Conservation (phyloP, 768 basidiomycete genomes). For the Russula foetens region DNA sequence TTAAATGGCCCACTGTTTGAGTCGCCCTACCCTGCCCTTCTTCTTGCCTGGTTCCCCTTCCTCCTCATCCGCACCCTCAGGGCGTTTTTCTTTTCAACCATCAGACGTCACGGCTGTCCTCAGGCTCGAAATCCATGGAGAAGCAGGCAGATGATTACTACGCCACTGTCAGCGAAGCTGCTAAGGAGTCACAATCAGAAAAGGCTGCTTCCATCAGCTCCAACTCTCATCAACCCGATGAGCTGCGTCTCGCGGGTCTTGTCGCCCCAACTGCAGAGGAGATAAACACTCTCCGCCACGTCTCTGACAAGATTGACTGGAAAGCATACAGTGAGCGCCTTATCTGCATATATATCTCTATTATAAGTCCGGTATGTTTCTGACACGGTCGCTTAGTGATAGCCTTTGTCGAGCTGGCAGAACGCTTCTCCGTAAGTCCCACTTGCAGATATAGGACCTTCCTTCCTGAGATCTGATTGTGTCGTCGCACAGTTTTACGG, state of each 20-base stretch:
- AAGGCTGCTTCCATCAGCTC: background rate
- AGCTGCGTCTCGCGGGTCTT: slow-evolving; percentile 8
- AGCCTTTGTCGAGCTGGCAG: slow-evolving; percentile 25
- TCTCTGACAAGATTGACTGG: slow-evolving; percentile 22
- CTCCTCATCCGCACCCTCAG: background rate
- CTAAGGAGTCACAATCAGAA: background rate
- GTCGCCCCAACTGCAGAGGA: slow-evolving; percentile 22
- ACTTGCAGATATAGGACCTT: background rate
- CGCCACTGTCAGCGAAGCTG: background rate
- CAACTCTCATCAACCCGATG: background rate
- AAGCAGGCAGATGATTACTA: slow-evolving; percentile 13
- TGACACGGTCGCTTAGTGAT: slow-evolving; percentile 17
- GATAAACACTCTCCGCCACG: slow-evolving; percentile 20
- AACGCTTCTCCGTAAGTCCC: slow-evolving; percentile 25
- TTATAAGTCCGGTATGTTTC: background rate
- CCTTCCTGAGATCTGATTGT: background rate
- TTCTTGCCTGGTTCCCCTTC: background rate
- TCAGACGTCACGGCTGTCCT: background rate
- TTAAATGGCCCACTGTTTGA: background rate
- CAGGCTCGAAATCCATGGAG: slow-evolving; percentile 7
- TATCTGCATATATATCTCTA: too few relatives aligned
- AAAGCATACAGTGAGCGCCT: slow-evolving; percentile 12
- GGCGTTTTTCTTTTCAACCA: background rate
- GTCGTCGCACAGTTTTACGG: slow-evolving; percentile 15
- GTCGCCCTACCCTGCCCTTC: background rate